Base-by-base conservation (phyloP, 1,284 basidiomycete genomes). In the Cryptococcus wingfieldii region DNA sequence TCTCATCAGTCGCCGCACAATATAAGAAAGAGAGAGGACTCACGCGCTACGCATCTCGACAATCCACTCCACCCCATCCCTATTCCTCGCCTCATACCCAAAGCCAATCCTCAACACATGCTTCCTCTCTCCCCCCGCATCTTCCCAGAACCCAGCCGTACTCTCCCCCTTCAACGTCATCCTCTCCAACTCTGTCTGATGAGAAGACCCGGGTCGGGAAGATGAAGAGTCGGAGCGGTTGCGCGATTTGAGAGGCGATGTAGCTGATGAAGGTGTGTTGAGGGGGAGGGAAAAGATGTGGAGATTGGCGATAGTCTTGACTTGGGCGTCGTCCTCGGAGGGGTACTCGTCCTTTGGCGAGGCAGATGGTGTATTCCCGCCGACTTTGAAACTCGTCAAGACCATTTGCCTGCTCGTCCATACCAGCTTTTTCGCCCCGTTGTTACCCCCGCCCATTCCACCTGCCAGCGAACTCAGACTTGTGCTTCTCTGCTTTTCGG, bases 21-120 rank as follows among this genome's bases (percentile, higher is more conserved):
- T 44, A 47, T 12, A 38, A 53, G 23, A 25, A 6, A 46, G 23
- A 28, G 47, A n/a, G 16, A 9, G 12, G 14, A 61, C 65, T 59
- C 54, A 57, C 58, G 53, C 51, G 52, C 64, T 67, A 51, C 64
- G 59, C 61, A 70, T 67, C 53, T 70, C 70, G 14, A 70, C 50
- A 9, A 70, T 50, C 70, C 70, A 71, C 48, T 71, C 68, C 28
- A 47, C 51, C n/a, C 51, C 47, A n/a, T 55, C 51, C 5, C 47
- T 58, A 38, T 53, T 50, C 8, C 14, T 44, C 18, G 50, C 55
- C 10, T 28, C 50, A 38, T 49, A 49, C 13, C 48, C 58, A 47
- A 60, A 63, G 6, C 57, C 44, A 5, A 66, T 47, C 9, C 59
- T 46, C 58, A 66, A 48, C 6, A 66, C 60, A 51, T 41, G 62